Evolutionary conservation across 495 filamentous ascomycete species (phyloP).

Genomic region (Platismatia glauca): DNA sequence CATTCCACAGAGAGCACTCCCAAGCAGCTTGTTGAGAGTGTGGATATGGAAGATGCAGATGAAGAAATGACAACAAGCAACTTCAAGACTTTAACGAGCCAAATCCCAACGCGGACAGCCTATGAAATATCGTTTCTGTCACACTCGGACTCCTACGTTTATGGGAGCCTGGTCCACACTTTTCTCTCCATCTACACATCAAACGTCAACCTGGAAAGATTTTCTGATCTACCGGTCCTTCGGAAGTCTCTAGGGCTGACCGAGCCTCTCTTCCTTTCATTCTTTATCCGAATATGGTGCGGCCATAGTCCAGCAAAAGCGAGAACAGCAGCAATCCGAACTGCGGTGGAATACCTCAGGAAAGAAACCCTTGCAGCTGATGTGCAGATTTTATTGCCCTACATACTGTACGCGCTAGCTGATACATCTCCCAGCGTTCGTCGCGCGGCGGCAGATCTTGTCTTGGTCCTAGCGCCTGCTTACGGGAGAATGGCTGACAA

Average conservation of each 20-base stretch:
- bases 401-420: conserved; percentile 59
- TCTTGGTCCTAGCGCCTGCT: conserved; percentile 36
- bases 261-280: conserved; percentile 61
- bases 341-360: conserved; percentile 45
- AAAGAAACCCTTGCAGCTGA: conserved; percentile 46
- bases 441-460: conserved; percentile 58
- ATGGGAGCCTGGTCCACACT: conserved; percentile 43
- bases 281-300: conserved; percentile 68
- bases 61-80: conserved; percentile 25
- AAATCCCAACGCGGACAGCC: conserved; percentile 32
- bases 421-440: conserved; percentile 68
- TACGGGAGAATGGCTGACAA: conserved; percentile 30
- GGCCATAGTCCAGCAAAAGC: conserved; percentile 57
- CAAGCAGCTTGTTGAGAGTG: conserved; percentile 37
- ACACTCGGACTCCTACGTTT: conserved; percentile 22
- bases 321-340: conserved; percentile 56
- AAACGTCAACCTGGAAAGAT: conserved; percentile 41
- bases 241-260: conserved; percentile 45
- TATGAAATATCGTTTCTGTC: conserved; percentile 28
- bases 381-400: conserved; percentile 69
- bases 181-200: conserved; percentile 52
- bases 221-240: conserved; percentile 52
- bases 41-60: conserved; percentile 41
- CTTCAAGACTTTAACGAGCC: conserved; percentile 34
- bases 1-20: conserved; percentile 33